Evolutionary conservation across 202 grass and related monocot species (phyloP), one percentile per base, ranked within the genome.

Genomic region (Setaria viridis): DNA sequence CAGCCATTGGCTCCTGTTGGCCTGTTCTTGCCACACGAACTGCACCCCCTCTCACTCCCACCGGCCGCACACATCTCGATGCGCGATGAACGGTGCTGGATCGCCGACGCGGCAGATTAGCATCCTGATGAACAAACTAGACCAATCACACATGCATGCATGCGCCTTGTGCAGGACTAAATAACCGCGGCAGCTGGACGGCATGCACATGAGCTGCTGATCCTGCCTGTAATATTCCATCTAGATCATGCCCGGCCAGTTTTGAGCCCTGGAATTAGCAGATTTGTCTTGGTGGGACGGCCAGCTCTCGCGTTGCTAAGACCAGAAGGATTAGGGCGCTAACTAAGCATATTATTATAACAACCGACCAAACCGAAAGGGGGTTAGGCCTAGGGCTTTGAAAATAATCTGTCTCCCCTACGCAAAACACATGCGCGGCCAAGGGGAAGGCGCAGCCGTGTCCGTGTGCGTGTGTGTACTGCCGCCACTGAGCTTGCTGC

Each of bases 331-430:
- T 60, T 78, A 78, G 9, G 64, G 17, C 45, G 32, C 45, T 29
- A 41, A 41, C 6, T 41, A n/a, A 64, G 55, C 53, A 45, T 71
- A 84, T n/a, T 71, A 84, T 32, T 56, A 37, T 20, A 78, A 33
- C 81, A 48, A 88, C 80, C 74, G 58, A 88, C 67, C 86, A 88
- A 72, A 65, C 56, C 47, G 57, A 72, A 72, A 84, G 55, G 80
- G 56, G 9, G 54, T 37, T 35, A 64, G 30, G 49, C 70, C 70
- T 41, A 45, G 86, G 79, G 56, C 74, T 72, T 37, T 39, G 72
- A 72, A 78, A 78, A 63, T 62, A 62, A 55, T 71, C 56, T 77
- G 39, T 76, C 55, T 78, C 73, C 72, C 42, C 64, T 21, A 25
- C 54, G 35, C 80, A 78, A 30, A 79, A 59, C 83, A 71, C 54